Percentiles rank a stretch among this genome's conserved stretches.
phyloP scores from a whole-genome alignment of 2,329 filamentous ascomycete genomes.

The Didymella exigua region DNA sequence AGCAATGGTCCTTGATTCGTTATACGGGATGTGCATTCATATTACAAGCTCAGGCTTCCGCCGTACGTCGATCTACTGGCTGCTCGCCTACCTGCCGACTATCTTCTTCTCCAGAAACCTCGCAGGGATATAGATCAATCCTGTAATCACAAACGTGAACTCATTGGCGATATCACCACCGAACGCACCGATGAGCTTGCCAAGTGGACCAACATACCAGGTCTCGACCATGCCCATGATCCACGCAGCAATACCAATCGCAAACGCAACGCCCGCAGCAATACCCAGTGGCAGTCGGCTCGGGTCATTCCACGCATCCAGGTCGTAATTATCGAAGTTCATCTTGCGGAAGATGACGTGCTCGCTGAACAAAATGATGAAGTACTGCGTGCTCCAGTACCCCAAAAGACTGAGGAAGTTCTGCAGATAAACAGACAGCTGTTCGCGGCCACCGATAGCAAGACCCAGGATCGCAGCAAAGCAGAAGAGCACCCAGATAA shows the following conservation, averaged over 20 bases:
- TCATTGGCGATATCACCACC: constrained; percentile 41
- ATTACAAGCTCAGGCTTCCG: not conserved
- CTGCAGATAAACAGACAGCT: constrained; percentile 51
- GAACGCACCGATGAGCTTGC: constrained; percentile 29
- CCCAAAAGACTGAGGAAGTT: constrained; percentile 56
- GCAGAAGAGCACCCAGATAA: constrained; percentile 54
- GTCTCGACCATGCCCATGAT: constrained; percentile 65
- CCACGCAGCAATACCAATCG: constrained; percentile 52
- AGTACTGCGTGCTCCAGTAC: constrained; percentile 56
- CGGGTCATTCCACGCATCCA: constrained; percentile 55
- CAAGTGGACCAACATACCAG: constrained; percentile 57
- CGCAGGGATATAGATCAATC: constrained; percentile 35
- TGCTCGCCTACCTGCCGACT: constrained; percentile 22
- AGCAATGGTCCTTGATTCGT: not conserved
- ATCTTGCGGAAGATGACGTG: constrained; percentile 57
- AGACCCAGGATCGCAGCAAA: constrained; percentile 53
- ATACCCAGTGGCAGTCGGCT: constrained; percentile 51
- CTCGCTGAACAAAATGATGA: constrained; percentile 54
- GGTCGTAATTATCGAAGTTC: constrained; percentile 54
- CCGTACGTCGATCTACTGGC: not conserved
- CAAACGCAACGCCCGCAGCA: constrained; percentile 49
- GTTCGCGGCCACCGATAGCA: constrained; percentile 51
- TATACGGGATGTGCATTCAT: not conserved
- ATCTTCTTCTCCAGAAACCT: constrained; percentile 37
- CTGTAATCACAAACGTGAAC: constrained; percentile 35